Evolutionary conservation across 1,139 yeast species (phyloP).

Genomic region (Martiniozyma asiatica): DNA sequence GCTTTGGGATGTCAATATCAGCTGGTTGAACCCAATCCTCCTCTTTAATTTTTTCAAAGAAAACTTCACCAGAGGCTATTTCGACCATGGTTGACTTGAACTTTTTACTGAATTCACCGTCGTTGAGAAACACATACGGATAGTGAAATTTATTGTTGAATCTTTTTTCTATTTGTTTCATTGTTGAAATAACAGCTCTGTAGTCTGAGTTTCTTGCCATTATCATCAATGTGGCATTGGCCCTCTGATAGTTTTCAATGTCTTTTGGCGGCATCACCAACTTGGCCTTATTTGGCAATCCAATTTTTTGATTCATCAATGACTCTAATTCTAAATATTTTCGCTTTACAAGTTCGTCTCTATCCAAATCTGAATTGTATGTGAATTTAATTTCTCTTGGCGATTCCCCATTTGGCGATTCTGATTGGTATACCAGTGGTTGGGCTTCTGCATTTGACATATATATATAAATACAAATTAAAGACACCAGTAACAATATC

Average conservation of each 20-base stretch:
- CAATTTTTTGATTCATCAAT: slow-evolving; percentile 26
- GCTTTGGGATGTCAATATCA: slow-evolving; percentile 35
- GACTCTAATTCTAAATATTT: slow-evolving; percentile 27
- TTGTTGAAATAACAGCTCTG: slow-evolving; percentile 35
- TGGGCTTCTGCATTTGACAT: too few species aligned
- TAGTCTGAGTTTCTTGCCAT: slow-evolving; percentile 59
- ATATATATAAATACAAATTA: too few species aligned
- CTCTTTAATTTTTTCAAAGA: slow-evolving; percentile 45
- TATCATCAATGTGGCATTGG: slow-evolving; percentile 65
- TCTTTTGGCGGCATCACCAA: slow-evolving; percentile 19
- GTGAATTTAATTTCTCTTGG: slow-evolving; percentile 11
- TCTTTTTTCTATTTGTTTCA: slow-evolving; percentile 44
- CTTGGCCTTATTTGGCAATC: slow-evolving; percentile 37
- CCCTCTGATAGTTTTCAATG: slow-evolving; percentile 28
- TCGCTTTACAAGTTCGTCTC: slow-evolving; percentile 23
- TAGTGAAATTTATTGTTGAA: slow-evolving; percentile 63
- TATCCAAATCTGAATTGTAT: slow-evolving; percentile 7
- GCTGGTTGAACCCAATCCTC: slow-evolving; percentile 58
- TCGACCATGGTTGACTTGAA: slow-evolving; percentile 36
- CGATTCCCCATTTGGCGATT: slow-evolving; percentile 1
- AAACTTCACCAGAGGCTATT: slow-evolving; percentile 38
- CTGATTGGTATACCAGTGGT: too few species aligned
- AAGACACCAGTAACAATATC: too few species aligned
- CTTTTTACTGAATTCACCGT: slow-evolving; percentile 45
- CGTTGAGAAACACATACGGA: slow-evolving; percentile 75